These are phyloP conservation scores for Geosiphon pyriformis DNA, from an alignment of 192 early-diverging fungal species.

Conservation along the genomic window DNA sequence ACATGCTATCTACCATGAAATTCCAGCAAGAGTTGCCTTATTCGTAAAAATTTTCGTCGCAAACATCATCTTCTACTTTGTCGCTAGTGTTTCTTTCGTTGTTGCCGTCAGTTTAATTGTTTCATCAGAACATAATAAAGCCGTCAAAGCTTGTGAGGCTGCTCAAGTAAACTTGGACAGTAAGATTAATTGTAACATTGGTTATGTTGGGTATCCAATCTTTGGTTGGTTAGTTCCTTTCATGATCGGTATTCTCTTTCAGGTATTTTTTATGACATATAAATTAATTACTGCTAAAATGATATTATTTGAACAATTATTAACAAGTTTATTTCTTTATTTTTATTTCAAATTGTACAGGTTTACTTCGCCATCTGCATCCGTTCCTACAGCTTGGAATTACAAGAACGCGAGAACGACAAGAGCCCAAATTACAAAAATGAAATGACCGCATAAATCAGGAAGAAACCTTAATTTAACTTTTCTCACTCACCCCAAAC, in stretches of 20 bases:
- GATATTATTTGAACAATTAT: neutral
- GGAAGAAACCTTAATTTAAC: too few species aligned
- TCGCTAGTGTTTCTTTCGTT: neutral
- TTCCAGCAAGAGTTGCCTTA: neutral
- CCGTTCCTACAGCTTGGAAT: neutral
- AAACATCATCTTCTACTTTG: neutral
- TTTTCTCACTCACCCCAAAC: too few species aligned
- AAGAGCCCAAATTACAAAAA: too few species aligned
- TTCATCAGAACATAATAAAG: neutral
- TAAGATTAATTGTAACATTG: neutral
- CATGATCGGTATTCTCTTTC: neutral
- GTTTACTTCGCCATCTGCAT: neutral
- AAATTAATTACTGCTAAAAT: neutral
- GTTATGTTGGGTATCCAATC: neutral
- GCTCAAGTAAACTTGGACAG: neutral
- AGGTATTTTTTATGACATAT: too few species aligned
- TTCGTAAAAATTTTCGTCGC: neutral
- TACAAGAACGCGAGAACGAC: neutral
- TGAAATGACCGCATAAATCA: too few species aligned
- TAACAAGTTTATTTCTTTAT: neutral
- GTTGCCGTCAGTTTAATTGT: neutral
- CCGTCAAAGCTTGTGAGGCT: neutral
- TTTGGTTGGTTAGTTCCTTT: neutral
- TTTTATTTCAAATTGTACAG: neutral
- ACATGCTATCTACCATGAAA: slow-evolving; percentile 11